Evolutionary conservation across 345 rosid species (phyloP), one percentile per base, ranked within the genome.

Genomic region (Nephelium lappaceum): DNA sequence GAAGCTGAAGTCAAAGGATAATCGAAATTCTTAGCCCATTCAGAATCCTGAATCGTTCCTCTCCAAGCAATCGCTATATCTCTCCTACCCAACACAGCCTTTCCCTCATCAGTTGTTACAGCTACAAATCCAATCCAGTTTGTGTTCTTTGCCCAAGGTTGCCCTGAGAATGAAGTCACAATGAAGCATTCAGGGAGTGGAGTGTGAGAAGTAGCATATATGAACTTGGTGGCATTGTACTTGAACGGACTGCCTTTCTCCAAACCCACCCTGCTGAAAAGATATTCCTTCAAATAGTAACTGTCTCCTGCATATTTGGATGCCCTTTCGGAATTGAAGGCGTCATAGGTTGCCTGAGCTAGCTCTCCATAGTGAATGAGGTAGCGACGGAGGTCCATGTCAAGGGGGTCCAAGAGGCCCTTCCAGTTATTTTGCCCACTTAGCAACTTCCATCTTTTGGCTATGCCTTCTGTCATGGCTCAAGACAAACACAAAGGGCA

Each of bases 61-160:
- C 91, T 72, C 89, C 91, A 87, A 4, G 94, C 84, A 14, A 86
- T 79, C 5, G 84, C 79, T 12, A 86, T 86, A 72, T 86, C 91
- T 77, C 92, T 89, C 77, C 92, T 72, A 11, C 94, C 94, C 76
- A 89, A 64, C 73, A 49, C 60, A 0, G 78, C 78, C 80, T 87
- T 87, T 6, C 86, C 92, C 55, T 83, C 75, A 66, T 90, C 85
- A 5, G 88, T 87, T 53, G 89, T 86, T 6, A 86, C 92, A 9
- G 94, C 90, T 0, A 89, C 69, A 65, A 83, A 91, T 61, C 92
- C 90, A 8, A 89, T 83, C 94, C 94, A 91, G 77, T 86, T 87
- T 11, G 92, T 83, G 77, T 89, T 83, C 58, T 69, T 85, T 27
- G 19, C 55, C 67, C 87, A 77, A 6, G 83, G 81, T 11, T 87